Conservation (phyloP, 768 basidiomycete genomes). For the Sistotremastrum niveocremeum region DNA sequence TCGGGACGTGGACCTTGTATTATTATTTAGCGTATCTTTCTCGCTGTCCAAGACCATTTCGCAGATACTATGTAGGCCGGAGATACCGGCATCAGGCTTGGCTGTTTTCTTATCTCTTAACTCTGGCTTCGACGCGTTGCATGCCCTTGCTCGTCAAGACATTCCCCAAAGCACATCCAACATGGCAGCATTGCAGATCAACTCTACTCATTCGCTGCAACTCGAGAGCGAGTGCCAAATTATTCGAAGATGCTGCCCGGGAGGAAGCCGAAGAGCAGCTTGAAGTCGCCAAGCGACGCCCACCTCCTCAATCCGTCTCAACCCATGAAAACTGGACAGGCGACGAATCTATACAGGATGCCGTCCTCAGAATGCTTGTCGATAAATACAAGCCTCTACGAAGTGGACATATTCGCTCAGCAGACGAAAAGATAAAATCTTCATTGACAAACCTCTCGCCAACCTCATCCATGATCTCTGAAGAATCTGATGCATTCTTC, state of each 20-base stretch:
- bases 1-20: too few relatives aligned
- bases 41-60: too few relatives aligned
- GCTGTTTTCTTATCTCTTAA: too few relatives aligned
- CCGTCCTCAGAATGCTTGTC: constrained; percentile 71
- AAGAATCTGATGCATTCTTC: constrained; percentile 2
- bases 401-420: constrained; percentile 40
- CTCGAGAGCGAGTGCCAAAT: constrained; percentile 38
- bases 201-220: neutral
- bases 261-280: constrained; percentile 32
- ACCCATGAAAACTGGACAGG: constrained; percentile 64
- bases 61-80: too few relatives aligned
- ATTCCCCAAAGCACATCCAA: too few relatives aligned
- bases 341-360: constrained; percentile 56
- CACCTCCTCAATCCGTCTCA: constrained; percentile 21
- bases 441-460: constrained; percentile 27
- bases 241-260: constrained; percentile 48
- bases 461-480: constrained; percentile 6
- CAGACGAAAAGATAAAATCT: constrained; percentile 53
- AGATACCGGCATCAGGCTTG: too few relatives aligned
- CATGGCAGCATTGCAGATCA: too few relatives aligned
- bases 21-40: too few relatives aligned
- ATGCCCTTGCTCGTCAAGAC: too few relatives aligned
- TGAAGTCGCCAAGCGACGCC: constrained; percentile 2
- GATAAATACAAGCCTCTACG: constrained; percentile 79
- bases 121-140: too few relatives aligned